Percentiles rank a stretch among this genome's conserved stretches.
These are phyloP conservation scores for Austroboletus festivus DNA, from an alignment of 768 basidiomycete genomes.

Conservation along the genomic window DNA sequence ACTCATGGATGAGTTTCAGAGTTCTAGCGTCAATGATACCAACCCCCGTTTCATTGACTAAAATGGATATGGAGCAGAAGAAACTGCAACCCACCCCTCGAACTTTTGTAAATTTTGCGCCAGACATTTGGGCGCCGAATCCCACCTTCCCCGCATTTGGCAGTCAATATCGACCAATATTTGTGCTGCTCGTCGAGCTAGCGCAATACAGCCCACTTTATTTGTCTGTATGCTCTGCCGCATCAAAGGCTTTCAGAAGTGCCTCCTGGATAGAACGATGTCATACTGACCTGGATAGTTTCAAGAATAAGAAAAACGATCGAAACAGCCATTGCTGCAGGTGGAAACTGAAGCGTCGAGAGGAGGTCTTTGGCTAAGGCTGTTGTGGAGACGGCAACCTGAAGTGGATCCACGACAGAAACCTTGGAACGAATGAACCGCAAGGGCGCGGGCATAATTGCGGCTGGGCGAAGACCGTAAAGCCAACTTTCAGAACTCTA, in stretches of 20 bases:
- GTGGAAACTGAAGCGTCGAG: constrained; percentile 39
- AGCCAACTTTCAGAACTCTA: too few species aligned
- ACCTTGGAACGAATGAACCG: too few species aligned
- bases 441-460: too few species aligned
- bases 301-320: constrained; percentile 43
- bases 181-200: constrained; percentile 40
- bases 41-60: not conserved
- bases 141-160: constrained; percentile 45
- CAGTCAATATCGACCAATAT: constrained; percentile 42
- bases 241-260: not conserved
- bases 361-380: constrained; percentile 31
- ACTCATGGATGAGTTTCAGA: constrained; percentile 36
- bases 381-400: constrained; percentile 29
- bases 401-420: constrained; percentile 25
- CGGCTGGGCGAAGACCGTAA: too few species aligned
- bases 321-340: constrained; percentile 39
- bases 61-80: not conserved
- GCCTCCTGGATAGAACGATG: not conserved
- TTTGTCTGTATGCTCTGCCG: constrained; percentile 34
- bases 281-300: constrained; percentile 39
- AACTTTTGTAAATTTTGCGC: constrained; percentile 41
- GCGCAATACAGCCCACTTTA: constrained; percentile 36
- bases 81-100: constrained; percentile 32
- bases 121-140: constrained; percentile 39
- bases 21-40: constrained; percentile 26